These are phyloP conservation scores for Penicillium bialowiezense DNA, from an alignment of 495 filamentous ascomycete genomes.

Conservation along the genomic window DNA sequence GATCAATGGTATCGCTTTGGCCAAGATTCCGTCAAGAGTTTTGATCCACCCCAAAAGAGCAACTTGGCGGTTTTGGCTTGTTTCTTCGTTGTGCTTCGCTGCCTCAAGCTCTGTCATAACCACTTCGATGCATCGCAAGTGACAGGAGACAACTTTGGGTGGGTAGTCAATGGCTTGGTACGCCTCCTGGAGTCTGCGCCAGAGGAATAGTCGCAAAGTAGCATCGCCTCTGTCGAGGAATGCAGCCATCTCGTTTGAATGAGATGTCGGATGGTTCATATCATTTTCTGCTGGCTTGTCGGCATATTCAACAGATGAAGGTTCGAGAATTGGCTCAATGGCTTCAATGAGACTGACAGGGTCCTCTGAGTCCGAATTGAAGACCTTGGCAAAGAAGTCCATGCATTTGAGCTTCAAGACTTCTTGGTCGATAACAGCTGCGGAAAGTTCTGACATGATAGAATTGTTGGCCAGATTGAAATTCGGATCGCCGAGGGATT, in stretches of 20 bases:
- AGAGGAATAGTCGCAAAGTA: conserved; percentile 78
- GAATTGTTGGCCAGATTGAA: conserved; percentile 81
- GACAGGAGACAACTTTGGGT: conserved; percentile 83
- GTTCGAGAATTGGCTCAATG: conserved; percentile 87
- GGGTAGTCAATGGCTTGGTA: conserved; percentile 79
- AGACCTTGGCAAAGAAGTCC: conserved; percentile 91
- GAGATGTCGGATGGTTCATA: conserved; percentile 20
- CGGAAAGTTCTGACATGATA: conserved; percentile 85
- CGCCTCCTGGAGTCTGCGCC: conserved; percentile 81
- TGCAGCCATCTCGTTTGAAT: conserved; percentile 69
- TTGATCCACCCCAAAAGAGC: conserved; percentile 72
- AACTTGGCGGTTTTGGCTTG: conserved; percentile 59
- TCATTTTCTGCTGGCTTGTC: conserved; percentile 19
- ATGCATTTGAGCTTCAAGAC: conserved; percentile 88
- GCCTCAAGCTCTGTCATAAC: conserved; percentile 71
- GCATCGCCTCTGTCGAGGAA: conserved; percentile 80
- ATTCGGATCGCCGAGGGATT: conserved; percentile 33
- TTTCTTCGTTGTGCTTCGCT: conserved; percentile 56
- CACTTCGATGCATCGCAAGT: conserved; percentile 78
- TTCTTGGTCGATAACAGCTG: conserved; percentile 77
- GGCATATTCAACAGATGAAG: conserved; percentile 51
- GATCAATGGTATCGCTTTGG: conserved; percentile 59
- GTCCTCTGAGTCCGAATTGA: conserved; percentile 62
- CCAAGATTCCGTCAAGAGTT: conserved; percentile 70
- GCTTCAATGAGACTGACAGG: conserved; percentile 83